These are phyloP conservation scores for Suillus ampliporus DNA, from an alignment of 768 basidiomycete genomes.

Conservation along the genomic window DNA sequence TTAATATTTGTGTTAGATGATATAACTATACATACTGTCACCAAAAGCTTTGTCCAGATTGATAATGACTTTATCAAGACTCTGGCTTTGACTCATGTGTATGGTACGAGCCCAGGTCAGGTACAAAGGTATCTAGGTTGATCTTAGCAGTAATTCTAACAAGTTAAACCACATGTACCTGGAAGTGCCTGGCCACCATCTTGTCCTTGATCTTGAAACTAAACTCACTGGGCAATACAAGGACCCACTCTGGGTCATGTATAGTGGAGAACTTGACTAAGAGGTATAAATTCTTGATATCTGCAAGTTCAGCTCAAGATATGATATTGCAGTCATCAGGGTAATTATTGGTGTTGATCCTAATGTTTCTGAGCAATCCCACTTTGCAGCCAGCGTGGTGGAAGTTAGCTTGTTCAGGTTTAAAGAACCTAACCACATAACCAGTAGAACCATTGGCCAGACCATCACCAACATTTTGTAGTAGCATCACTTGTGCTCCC, in stretches of 20 bases:
- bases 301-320: too few relatives aligned
- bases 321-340: too few relatives aligned
- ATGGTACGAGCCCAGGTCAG: slow-evolving; percentile 81
- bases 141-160: too few relatives aligned
- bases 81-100: slow-evolving; percentile 81
- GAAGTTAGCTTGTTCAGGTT: too few relatives aligned
- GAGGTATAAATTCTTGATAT: slow-evolving; percentile 29
- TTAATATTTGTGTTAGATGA: too few relatives aligned
- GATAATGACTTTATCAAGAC: slow-evolving; percentile 66
- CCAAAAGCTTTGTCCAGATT: slow-evolving; percentile 70
- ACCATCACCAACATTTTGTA: slow-evolving; percentile 65
- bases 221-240: slow-evolving; percentile 59
- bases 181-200: slow-evolving; percentile 52
- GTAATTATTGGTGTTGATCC: too few relatives aligned
- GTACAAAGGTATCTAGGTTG: slow-evolving; percentile 68
- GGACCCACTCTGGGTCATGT: slow-evolving; percentile 47
- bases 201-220: slow-evolving; percentile 56
- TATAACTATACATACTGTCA: slow-evolving; percentile 48
- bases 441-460: slow-evolving; percentile 77
- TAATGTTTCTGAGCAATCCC: too few relatives aligned
- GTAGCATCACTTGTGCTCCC: slow-evolving; percentile 72
- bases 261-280: slow-evolving; percentile 52
- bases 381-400: too few relatives aligned
- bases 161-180: too few relatives aligned
- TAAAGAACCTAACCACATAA: slow-evolving; percentile 59